Base-by-base conservation (phyloP, 768 basidiomycete genomes). In the Leccinum barrowsii region DNA sequence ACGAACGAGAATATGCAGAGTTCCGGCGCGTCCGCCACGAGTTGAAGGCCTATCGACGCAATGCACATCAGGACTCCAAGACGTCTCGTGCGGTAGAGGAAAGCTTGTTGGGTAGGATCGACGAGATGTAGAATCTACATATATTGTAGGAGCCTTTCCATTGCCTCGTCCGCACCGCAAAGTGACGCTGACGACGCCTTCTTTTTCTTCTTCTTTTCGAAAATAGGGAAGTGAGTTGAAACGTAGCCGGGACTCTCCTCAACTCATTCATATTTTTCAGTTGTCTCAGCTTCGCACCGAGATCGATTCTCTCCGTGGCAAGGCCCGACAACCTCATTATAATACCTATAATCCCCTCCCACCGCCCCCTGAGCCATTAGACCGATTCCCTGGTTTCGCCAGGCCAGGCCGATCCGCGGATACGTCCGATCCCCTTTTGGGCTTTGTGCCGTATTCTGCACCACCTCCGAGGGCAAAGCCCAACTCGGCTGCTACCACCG, bases 291-390 rank as follows among this genome's bases (percentile, higher is more conserved):
- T 73, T n/a, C 71, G 77, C 58, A 60, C 71, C 30, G 69, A 78
- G 59, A 65, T 80, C 7, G 70, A 75, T 58, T 68, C 72, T 21
- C 73, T 78, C 17, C 68, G 65, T 56, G 73, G 72, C 13, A 59
- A 69, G 13, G 67, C 70, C 48, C 63, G 72, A 42, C 63, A 65
- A 5, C 69, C 65, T 44, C 71, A 64, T 62, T 72, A 63, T 52
- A 70, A 74, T 58, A 64, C 66, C 51, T 66, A 68, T 37, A 84
- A 84, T 63, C 84, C 84, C 5, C 76, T 85, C 19, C 84, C 84
- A 21, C 68, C 73, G 42, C 84, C 84, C n/a, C 84, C 84, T 11
- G 77, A 80, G 56, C 83, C 82, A 3, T 69, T 78, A 10, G 78
- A 80, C 22, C 72, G 75, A 42, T 71, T 81, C 19, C 78, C 80